Evolutionary conservation across 176 grass and related monocot species (phyloP).

Genomic region (Avena insularis): DNA sequence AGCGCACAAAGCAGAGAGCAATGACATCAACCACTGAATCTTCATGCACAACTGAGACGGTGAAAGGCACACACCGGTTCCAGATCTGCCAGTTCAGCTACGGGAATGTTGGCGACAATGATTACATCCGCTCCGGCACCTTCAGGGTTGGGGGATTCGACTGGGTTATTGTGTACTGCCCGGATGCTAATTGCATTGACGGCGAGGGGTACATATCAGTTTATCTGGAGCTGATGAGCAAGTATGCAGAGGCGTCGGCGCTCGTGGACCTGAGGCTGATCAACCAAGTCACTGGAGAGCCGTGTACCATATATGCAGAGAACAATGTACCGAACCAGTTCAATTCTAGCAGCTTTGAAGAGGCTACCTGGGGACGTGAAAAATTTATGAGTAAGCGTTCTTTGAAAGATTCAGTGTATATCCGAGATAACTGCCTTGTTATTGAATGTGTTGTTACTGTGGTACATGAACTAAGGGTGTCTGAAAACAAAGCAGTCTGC

Average conservation of each 20-base stretch:
- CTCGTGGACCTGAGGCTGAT: slow-evolving; percentile 27
- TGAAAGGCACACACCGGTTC: slow-evolving; percentile 34
- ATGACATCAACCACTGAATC: not conserved
- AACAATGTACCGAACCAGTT: not conserved
- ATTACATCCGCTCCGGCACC: not conserved
- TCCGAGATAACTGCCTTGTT: slow-evolving; percentile 27
- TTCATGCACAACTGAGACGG: not conserved
- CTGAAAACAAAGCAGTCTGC: not conserved
- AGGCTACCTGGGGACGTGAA: not conserved
- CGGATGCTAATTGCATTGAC: not conserved
- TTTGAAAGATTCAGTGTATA: slow-evolving; percentile 35
- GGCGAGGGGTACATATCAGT: slow-evolving; percentile 16
- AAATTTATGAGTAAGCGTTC: slow-evolving; percentile 14
- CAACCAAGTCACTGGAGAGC: slow-evolving; percentile 6
- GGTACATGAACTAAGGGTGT: not conserved
- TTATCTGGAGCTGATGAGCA: slow-evolving; percentile 10
- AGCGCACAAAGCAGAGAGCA: not conserved
- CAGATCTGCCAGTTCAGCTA: slow-evolving; percentile 25
- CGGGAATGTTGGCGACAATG: not conserved
- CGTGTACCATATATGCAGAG: not conserved
- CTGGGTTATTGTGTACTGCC: slow-evolving; percentile 42
- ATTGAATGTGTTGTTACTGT: slow-evolving; percentile 42
- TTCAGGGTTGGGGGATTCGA: slow-evolving; percentile 33
- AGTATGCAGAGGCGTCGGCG: not conserved
- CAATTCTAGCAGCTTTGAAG: not conserved